phyloP scores from a whole-genome alignment of 108 stramenopile species.

The Craspedostauros australis region DNA sequence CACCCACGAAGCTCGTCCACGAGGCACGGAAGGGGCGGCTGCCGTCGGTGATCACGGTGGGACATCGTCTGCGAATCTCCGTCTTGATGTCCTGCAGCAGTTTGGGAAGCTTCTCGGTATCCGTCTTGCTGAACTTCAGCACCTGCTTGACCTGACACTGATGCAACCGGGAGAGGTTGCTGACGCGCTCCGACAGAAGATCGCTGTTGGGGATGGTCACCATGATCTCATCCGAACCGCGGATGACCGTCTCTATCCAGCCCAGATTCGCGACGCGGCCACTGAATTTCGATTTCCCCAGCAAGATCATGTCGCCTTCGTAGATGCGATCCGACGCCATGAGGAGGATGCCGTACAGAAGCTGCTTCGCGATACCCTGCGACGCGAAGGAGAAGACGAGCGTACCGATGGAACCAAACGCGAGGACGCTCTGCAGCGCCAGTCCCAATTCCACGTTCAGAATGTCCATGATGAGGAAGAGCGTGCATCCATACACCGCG shows the following conservation, averaged over 20 bases:
- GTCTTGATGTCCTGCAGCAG: slow-evolving; percentile 53
- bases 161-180: slow-evolving; percentile 52
- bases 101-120: slow-evolving; percentile 41
- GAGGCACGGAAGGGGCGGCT: slow-evolving; percentile 51
- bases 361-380: slow-evolving; percentile 46
- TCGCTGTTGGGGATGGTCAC: slow-evolving; percentile 36
- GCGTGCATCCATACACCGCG: slow-evolving; percentile 12
- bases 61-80: slow-evolving; percentile 47
- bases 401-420: slow-evolving; percentile 23
- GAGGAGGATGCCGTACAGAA: slow-evolving; percentile 53
- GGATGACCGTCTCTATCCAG: slow-evolving; percentile 24
- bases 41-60: slow-evolving; percentile 57
- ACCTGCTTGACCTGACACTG: slow-evolving; percentile 56
- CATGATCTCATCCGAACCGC: slow-evolving; percentile 33
- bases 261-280: slow-evolving; percentile 12
- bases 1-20: slow-evolving; percentile 44
- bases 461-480: slow-evolving; percentile 37
- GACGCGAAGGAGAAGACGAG: slow-evolving; percentile 47
- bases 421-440: slow-evolving; percentile 29
- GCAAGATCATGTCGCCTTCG: slow-evolving; percentile 52
- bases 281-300: slow-evolving; percentile 27
- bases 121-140: slow-evolving; percentile 44
- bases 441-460: slow-evolving; percentile 54
- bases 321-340: slow-evolving; percentile 47
- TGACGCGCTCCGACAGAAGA: slow-evolving; percentile 34